Base-by-base conservation (phyloP, 441 rosid genomes). In the Melastoma candidum region DNA sequence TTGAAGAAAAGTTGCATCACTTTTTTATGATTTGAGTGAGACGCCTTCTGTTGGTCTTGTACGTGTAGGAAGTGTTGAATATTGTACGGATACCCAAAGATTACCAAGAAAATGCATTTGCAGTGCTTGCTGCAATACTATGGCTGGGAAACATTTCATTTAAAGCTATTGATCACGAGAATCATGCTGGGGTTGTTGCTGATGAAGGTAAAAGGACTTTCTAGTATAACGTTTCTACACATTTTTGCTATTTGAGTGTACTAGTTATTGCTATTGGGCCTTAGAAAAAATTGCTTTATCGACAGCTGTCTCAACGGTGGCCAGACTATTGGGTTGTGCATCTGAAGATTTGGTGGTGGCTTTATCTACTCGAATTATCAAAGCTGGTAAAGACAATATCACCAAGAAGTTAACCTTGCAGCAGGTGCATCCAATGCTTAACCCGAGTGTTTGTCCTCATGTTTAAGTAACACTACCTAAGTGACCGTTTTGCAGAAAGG, bases 71-170 rank as follows among this genome's bases (percentile, higher is more conserved):
- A 72, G 90, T 97, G 36, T 67, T 93, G 59, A 84, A 81, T 68
- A 70, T 71, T 59, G 74, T 84, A 72, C 81, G 78, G 49, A 84
- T 86, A 67, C 49, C 68, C 53, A 82, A 77, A 71, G 84, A 80
- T 59, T 90, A 83, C 58, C 95, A 86, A 69, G 97, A 86, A 58
- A 77, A 77, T 52, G 71, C 63, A 49, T 93, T 86, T 78, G 60
- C 87, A 55, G 67, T 84, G 77, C 90, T 93, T 75, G 93, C 95
- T 12, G 87, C 84, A 11, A 81, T 93, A 46, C 69, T 93, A 50
- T 83, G 96, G 97, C 71, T 93, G 48, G 98, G 98, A 57, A 88
- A 93, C 66, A 66, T 88, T 64, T 77, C 85, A 32, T 93, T 93
- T 66, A 71, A 72, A 76, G 84, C 77, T 60, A 78, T 68, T 60